phyloP scores from a whole-genome alignment of 2,329 filamentous ascomycete genomes.

The Pseudocercospora fijiensis region DNA sequence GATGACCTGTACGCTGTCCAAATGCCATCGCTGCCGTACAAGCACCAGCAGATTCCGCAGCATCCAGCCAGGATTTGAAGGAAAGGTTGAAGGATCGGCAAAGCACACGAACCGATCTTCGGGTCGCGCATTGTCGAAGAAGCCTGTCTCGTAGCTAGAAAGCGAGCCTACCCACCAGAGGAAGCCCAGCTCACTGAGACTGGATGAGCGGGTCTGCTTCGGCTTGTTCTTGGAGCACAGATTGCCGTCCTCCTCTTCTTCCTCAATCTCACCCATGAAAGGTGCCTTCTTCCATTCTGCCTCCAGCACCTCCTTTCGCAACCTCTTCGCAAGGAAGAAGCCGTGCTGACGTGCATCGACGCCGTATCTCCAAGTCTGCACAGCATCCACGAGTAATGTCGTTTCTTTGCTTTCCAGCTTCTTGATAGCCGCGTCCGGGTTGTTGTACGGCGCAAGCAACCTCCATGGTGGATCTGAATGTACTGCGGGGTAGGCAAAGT shows the following conservation, averaged over 20 bases:
- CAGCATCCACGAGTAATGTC: conserved; percentile 72
- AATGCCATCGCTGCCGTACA: conserved; percentile 75
- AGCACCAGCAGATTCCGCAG: conserved; percentile 84
- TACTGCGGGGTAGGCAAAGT: conserved; percentile 92
- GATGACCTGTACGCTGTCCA: conserved; percentile 76
- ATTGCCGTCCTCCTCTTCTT: conserved; percentile 37
- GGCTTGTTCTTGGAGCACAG: conserved; percentile 37
- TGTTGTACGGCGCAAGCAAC: conserved; percentile 44
- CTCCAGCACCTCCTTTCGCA: conserved; percentile 43
- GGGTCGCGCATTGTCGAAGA: conserved; percentile 72
- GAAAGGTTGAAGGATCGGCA: conserved; percentile 88
- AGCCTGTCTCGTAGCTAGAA: conserved; percentile 77
- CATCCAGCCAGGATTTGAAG: conserved; percentile 86
- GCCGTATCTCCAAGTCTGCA: conserved; percentile 83
- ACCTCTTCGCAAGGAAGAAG: conserved; percentile 90
- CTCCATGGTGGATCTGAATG: conserved; percentile 87
- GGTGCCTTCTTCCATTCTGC: conserved; percentile 37
- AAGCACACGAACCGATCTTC: conserved; percentile 82
- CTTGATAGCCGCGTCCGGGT: conserved; percentile 44
- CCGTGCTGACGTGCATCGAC: conserved; percentile 83
- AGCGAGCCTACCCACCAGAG: conserved; percentile 77
- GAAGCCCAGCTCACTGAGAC: conserved; percentile 59
- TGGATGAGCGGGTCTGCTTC: conserved; percentile 53
- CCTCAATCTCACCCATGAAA: conserved; percentile 29
- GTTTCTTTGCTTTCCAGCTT: conserved; percentile 68